These are phyloP conservation scores for Aspergillus jensenii DNA, from an alignment of 2,329 filamentous ascomycete genomes.

Conservation along the genomic window DNA sequence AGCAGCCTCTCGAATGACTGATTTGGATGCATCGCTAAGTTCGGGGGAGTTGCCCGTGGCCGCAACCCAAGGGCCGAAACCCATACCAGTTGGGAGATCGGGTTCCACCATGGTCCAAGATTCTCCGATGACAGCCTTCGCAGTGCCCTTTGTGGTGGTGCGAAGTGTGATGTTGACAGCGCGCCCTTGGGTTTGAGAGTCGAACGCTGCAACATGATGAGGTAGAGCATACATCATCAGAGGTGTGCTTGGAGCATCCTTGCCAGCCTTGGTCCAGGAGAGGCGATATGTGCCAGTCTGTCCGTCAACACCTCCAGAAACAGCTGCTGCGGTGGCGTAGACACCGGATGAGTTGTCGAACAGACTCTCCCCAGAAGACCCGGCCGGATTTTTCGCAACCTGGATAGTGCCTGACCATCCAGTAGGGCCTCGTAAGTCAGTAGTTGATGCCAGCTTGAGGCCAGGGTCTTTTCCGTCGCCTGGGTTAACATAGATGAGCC, in stretches of 20 bases:
- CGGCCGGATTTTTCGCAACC: constrained; percentile 70
- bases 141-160: constrained; percentile 82
- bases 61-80: constrained; percentile 75
- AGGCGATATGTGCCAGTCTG: constrained; percentile 70
- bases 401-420: constrained; percentile 79
- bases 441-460: constrained; percentile 68
- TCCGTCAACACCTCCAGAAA: constrained; percentile 62
- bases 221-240: constrained; percentile 86
- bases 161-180: constrained; percentile 61
- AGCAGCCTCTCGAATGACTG: constrained; percentile 62
- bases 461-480: constrained; percentile 60
- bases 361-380: constrained; percentile 59
- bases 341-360: constrained; percentile 76
- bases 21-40: constrained; percentile 53
- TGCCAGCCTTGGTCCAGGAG: constrained; percentile 69
- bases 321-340: constrained; percentile 64
- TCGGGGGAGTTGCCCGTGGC: constrained; percentile 35
- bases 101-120: constrained; percentile 76
- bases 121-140: constrained; percentile 69
- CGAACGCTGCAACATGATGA: constrained; percentile 79
- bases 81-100: constrained; percentile 70
- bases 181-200: constrained; percentile 52
- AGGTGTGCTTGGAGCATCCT: constrained; percentile 51
- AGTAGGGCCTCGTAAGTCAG: constrained; percentile 61
- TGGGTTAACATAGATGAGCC: constrained; percentile 76